A percentile compares a stretch with the other conserved stretches of the same genome.
Evolutionary conservation across 208 protist species (phyloP).

Genomic region (Crithidia sp.): DNA sequence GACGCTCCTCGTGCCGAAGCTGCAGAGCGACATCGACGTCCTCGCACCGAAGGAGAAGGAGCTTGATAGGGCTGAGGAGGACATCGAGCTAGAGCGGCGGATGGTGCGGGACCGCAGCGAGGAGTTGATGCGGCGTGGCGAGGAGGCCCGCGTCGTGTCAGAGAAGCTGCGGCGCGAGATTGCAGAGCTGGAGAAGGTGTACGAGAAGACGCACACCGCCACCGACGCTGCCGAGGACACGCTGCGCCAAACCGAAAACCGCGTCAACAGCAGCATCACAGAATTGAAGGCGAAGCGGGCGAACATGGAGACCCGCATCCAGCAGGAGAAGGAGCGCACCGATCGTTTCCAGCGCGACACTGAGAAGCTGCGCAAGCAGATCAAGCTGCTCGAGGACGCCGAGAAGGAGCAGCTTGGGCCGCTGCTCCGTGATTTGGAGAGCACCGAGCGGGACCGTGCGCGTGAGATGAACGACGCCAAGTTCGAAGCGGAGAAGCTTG

Average conservation of each 20-base stretch:
- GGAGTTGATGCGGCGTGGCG: constrained; percentile 80
- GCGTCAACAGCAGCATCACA: constrained; percentile 56
- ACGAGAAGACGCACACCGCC: constrained; percentile 36
- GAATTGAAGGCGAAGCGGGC: constrained; percentile 65
- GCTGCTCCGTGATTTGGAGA: constrained; percentile 59
- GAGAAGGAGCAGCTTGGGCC: constrained; percentile 67
- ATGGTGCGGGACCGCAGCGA: constrained; percentile 87
- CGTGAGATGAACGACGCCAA: constrained; percentile 73
- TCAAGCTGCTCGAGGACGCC: constrained; percentile 76
- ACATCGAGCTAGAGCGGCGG: constrained; percentile 85
- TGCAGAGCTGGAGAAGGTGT: constrained; percentile 68
- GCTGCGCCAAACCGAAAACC: constrained; percentile 65
- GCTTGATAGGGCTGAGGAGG: constrained; percentile 72
- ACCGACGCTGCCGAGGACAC: constrained; percentile 66
- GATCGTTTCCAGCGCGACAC: constrained; percentile 78
- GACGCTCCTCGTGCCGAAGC: constrained; percentile 68
- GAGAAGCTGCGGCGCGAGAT: constrained; percentile 83
- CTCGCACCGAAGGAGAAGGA: constrained; percentile 87
- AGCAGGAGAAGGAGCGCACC: constrained; percentile 80
- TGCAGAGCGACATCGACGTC: constrained; percentile 76
- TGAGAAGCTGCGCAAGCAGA: constrained; percentile 78
- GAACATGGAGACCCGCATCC: constrained; percentile 75
- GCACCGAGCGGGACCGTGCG: constrained; percentile 58
- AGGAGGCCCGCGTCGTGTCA: constrained; percentile 78
- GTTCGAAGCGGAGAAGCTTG: constrained; percentile 80